Percentiles rank a stretch among this genome's conserved stretches.
Conservation (phyloP, 768 basidiomycete genomes). For the Macrolepiota fuliginosa region DNA sequence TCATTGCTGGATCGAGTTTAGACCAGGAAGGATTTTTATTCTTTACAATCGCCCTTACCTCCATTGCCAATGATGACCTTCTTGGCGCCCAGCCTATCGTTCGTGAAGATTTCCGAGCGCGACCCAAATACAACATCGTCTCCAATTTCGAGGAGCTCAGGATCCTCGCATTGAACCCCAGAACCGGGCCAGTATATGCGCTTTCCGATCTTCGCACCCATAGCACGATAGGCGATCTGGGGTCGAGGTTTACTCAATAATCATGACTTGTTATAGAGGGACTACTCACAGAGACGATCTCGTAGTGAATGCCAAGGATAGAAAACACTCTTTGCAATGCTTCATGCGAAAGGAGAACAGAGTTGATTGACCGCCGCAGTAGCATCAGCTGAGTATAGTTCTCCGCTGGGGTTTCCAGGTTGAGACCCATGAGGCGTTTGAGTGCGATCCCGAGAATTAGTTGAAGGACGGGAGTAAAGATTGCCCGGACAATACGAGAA, state of each 20-base stretch:
- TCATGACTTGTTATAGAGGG: neutral
- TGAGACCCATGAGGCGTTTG: slow-evolving; percentile 40
- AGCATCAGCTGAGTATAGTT: slow-evolving; percentile 29
- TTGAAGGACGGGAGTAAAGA: slow-evolving; percentile 35
- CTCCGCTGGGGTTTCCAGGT: slow-evolving; percentile 23
- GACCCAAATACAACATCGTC: slow-evolving; percentile 50
- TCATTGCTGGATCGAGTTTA: slow-evolving; percentile 35
- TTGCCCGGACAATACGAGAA: slow-evolving; percentile 36
- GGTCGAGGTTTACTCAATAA: neutral
- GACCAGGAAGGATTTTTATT: neutral
- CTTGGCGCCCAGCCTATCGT: slow-evolving; percentile 37
- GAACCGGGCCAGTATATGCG: slow-evolving; percentile 49
- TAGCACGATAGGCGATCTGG: slow-evolving; percentile 37
- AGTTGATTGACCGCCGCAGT: slow-evolving; percentile 37
- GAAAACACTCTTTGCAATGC: slow-evolving; percentile 35
- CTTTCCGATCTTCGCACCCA: slow-evolving; percentile 50
- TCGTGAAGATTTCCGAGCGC: slow-evolving; percentile 41
- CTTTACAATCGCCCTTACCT: slow-evolving; percentile 19
- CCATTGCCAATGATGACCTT: slow-evolving; percentile 40
- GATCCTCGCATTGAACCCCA: slow-evolving; percentile 43
- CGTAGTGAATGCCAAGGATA: slow-evolving; percentile 46
- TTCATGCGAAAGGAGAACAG: slow-evolving; percentile 32
- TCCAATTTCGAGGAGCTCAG: slow-evolving; percentile 46
- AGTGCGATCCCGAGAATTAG: slow-evolving; percentile 36
- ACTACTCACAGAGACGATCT: slow-evolving; percentile 37